Evolutionary conservation across 2,329 filamentous ascomycete species (phyloP), one percentile per base, ranked within the genome.

Genomic region (Cryphonectria japonica): DNA sequence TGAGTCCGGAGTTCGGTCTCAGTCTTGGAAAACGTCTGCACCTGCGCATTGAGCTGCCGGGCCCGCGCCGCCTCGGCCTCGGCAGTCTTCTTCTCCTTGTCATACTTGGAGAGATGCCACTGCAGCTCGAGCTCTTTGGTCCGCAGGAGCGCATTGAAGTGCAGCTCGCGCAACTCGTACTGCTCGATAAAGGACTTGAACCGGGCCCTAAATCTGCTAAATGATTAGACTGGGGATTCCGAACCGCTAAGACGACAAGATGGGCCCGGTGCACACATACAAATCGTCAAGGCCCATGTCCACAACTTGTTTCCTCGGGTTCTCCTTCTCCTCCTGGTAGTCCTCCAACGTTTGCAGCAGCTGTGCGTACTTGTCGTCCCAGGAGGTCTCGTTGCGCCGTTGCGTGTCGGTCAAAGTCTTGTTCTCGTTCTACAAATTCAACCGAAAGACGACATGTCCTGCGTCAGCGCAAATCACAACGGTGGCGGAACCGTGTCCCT

Each of bases 101-200:
- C 96, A 77, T 92, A 93, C 71, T 94, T 92, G 32, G 93, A 93
- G 81, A 95, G 90, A 74, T 98, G 92, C 79, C 93, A 95, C 78
- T 97, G 95, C 69, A 98, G 94, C 79, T 99, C 96, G 41, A 97
- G 89, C 78, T 99, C 96, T 80, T 98, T 98, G 74, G 93, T 95
- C 73, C 95, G 93, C 82, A 99, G 90, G 52, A 97, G 86, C 34
- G 94, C 93, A 79, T 97, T 93, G 80, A 97, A 98, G 79, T 98
- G 95, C 68, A 98, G 85, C 80, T 99, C 96, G 65, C 96, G 93
- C 72, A 97, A 87, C 82, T 99, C 96, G 80, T 97, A 98, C 81
- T 98, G 96, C 75, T 99, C 96, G 77, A 97, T 92, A 77, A 99
- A 91, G 0, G 94, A 97, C 80, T 97, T 98, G 84, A 96, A 96